Conservation (phyloP, 2,329 filamentous ascomycete genomes). For the Epichloe glyceriae region DNA sequence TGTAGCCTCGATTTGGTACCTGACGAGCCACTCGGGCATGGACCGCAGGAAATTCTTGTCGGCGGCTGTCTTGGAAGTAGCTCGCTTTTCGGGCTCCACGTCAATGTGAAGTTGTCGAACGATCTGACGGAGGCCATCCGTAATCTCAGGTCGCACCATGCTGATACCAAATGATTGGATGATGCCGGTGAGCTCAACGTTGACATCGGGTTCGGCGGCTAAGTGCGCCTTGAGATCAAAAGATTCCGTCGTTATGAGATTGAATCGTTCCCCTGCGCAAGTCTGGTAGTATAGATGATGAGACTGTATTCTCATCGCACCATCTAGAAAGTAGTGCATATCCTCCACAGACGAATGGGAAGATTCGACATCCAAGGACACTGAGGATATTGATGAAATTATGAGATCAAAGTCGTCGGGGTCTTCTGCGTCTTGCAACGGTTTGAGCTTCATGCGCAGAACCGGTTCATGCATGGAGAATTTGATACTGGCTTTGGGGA, state of each 20-base stretch:
- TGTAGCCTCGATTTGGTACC: slow-evolving; percentile 72
- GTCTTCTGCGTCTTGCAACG: slow-evolving; percentile 50
- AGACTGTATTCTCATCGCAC: slow-evolving; percentile 69
- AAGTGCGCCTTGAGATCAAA: slow-evolving; percentile 79
- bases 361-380: slow-evolving; percentile 86
- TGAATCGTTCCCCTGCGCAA: slow-evolving; percentile 66
- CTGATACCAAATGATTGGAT: slow-evolving; percentile 80
- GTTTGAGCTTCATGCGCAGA: slow-evolving; percentile 73
- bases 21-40: slow-evolving; percentile 71
- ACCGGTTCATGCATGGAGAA: slow-evolving; percentile 96
- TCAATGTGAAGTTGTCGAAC: slow-evolving; percentile 67
- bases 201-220: slow-evolving; percentile 72
- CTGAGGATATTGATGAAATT: slow-evolving; percentile 86
- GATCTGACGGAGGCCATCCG: slow-evolving; percentile 82
- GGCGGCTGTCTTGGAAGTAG: slow-evolving; percentile 31
- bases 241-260: slow-evolving; percentile 75
- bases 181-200: slow-evolving; percentile 66
- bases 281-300: slow-evolving; percentile 94
- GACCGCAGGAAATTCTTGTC: slow-evolving; percentile 61
- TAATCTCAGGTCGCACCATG: slow-evolving; percentile 85
- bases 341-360: slow-evolving; percentile 82
- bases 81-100: slow-evolving; percentile 47
- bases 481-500: slow-evolving; percentile 90
- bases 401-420: slow-evolving; percentile 86
- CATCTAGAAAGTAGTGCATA: slow-evolving; percentile 73